Percentiles rank a stretch among this genome's conserved stretches.
These are phyloP conservation scores for Cladophialophora chaetospira DNA, from an alignment of 2,329 filamentous ascomycete species.

Conservation along the genomic window DNA sequence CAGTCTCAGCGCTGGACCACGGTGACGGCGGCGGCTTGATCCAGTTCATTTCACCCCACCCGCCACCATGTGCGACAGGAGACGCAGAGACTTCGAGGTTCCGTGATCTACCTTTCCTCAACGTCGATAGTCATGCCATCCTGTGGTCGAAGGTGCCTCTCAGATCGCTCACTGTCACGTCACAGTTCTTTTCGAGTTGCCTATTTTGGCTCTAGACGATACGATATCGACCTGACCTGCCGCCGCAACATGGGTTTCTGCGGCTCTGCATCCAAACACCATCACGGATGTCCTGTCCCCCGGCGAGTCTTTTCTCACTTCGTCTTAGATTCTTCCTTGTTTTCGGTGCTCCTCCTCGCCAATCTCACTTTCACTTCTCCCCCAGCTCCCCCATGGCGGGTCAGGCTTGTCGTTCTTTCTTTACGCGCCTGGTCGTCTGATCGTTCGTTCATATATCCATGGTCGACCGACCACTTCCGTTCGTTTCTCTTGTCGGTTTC, in stretches of 20 bases:
- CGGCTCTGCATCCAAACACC: neutral
- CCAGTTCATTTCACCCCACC: conserved; percentile 14
- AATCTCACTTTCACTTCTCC: conserved; percentile 11
- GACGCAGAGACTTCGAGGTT: neutral
- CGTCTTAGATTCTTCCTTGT: neutral
- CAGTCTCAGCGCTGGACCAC: conserved; percentile 1
- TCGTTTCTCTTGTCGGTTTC: conserved; percentile 14
- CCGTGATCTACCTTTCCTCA: neutral
- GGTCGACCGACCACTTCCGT: conserved; percentile 18
- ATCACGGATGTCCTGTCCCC: conserved; percentile 10
- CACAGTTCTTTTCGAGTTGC: conserved; percentile 4
- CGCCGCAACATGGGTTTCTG: conserved; percentile 7
- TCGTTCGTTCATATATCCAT: conserved; percentile 15
- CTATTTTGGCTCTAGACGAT: conserved; percentile 6
- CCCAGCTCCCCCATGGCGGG: conserved; percentile 2
- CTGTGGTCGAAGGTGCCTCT: neutral
- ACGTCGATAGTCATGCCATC: conserved; percentile 11
- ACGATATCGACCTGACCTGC: conserved; percentile 15
- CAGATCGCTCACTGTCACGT: conserved; percentile 2
- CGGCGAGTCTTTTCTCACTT: neutral
- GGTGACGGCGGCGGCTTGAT: neutral
- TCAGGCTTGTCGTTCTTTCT: conserved; percentile 7
- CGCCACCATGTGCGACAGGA: conserved; percentile 20
- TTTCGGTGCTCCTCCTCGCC: conserved; percentile 8
- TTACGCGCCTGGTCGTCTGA: neutral